Base-by-base conservation (phyloP, 495 filamentous ascomycete genomes). In the Lichina pygmaea region DNA sequence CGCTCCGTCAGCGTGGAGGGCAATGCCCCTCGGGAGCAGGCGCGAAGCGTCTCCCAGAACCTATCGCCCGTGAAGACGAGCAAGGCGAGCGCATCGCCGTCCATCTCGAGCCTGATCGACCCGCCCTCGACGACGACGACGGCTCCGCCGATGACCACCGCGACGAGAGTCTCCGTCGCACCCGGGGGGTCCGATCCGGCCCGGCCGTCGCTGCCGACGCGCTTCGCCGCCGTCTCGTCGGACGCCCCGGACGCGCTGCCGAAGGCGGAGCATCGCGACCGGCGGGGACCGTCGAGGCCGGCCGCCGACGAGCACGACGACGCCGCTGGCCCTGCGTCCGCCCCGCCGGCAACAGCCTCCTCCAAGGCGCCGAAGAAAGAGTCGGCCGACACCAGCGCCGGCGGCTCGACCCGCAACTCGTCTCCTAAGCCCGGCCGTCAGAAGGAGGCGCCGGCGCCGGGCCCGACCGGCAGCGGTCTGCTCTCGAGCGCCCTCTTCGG, bases 51-150 rank as follows among this genome's bases (percentile, higher is more conserved):
- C 60, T 51, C 52, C 34, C 51, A 24, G 24, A 24, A 24, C 24
- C 24, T 51, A 6, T 51, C 57, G 17, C 50, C 50, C 8, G 50
- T 43, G 38, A 48, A 52, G 15, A 32, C 49, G 38, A 78, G 73
- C 54, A 72, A 79, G 44, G 80, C 83, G 13, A 89, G 80, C 55
- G 78, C 80, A 15, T 92, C 85, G 24, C 83, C 85, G 7, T 82
- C 85, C 0, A 93, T 93, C 49, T 75, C 82, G 15, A 89, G 81
- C 56, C 67, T 93, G 34, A 84, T 93, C 38, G 84, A 93, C 49
- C 81, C 81, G 7, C 73, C 78, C 9, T 58, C 56, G 9, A 55
- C 60, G 46, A 58, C 61, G 41, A 33, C 41, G 31, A 17, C 16
- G 24, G 15, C 42, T 24, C 24, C 24, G 24, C 24, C 24, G 24